Percentiles rank a stretch among this genome's conserved stretches.
phyloP scores from a whole-genome alignment of 257 asterid species.

The Forsythia suspensa region DNA sequence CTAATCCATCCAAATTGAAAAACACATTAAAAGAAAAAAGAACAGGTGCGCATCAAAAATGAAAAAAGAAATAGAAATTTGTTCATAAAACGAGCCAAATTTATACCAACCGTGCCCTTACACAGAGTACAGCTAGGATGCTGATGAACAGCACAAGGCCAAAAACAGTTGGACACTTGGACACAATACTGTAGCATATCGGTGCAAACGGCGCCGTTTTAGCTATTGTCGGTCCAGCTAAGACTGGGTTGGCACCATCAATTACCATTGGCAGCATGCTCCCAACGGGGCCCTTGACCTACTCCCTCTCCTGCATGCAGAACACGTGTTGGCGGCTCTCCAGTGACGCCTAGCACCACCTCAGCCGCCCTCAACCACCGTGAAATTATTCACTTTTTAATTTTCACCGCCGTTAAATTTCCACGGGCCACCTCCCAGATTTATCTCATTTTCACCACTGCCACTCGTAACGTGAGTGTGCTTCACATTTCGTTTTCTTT shows the following conservation, averaged over 20 bases:
- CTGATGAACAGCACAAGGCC: not conserved
- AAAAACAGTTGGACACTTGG: not conserved
- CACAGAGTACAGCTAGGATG: not conserved
- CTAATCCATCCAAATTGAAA: too few relatives aligned
- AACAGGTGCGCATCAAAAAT: too few relatives aligned
- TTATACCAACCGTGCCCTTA: not conserved
- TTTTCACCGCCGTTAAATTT: not conserved
- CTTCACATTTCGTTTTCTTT: not conserved
- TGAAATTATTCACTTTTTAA: not conserved
- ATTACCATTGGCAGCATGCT: constrained; percentile 8
- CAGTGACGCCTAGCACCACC: not conserved
- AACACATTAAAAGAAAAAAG: too few relatives aligned
- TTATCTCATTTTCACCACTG: not conserved
- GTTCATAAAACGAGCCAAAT: not conserved
- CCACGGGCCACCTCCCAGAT: not conserved
- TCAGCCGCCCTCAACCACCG: not conserved
- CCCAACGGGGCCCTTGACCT: not conserved
- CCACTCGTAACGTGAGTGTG: not conserved
- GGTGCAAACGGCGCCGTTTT: constrained; percentile 25
- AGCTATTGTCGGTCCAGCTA: constrained; percentile 25
- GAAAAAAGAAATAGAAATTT: too few relatives aligned
- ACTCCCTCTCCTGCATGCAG: not conserved
- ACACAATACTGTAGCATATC: not conserved
- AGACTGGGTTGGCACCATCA: constrained; percentile 27
- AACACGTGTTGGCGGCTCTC: not conserved